Percentiles rank a stretch among this genome's conserved stretches.
Conservation (phyloP, 1,139 yeast genomes). For the Protomyces pachydermus region DNA sequence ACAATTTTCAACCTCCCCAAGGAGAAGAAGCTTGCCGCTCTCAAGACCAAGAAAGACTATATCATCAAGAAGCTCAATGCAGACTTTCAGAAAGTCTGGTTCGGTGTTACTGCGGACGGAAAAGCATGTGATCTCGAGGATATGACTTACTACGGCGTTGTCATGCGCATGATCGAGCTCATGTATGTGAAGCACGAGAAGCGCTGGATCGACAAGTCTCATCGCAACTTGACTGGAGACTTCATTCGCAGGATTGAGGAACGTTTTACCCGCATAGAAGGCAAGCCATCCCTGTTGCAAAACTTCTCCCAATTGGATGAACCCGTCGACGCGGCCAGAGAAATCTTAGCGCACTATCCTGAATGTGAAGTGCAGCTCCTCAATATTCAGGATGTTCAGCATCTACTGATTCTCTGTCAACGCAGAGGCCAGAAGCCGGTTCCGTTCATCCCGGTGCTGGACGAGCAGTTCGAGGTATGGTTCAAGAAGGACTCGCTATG, state of each 20-base stretch:
- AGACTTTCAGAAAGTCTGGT: conserved; percentile 98
- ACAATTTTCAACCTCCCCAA: conserved; percentile 88
- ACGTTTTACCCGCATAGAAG: conserved; percentile 63
- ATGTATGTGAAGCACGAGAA: conserved; percentile 73
- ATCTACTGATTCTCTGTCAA: conserved; percentile 76
- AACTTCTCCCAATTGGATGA: conserved; percentile 60
- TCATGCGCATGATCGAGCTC: conserved; percentile 79
- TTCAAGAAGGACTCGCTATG: conserved; percentile 98
- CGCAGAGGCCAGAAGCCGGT: conserved; percentile 92
- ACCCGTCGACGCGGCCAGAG: conserved; percentile 59
- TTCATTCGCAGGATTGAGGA: conserved; percentile 92
- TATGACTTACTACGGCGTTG: conserved; percentile 92
- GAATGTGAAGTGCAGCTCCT: conserved; percentile 73
- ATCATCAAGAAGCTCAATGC: conserved; percentile 80
- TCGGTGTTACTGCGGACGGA: conserved; percentile 70
- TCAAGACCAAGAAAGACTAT: conserved; percentile 76
- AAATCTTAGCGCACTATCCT: conserved; percentile 64
- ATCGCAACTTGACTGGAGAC: conserved; percentile 82
- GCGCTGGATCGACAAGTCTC: conserved; percentile 83
- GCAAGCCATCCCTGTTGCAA: conserved; percentile 62
- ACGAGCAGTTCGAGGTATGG: conserved; percentile 89
- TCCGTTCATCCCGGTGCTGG: conserved; percentile 93
- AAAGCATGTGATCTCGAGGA: conserved; percentile 63
- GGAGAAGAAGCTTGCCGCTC: conserved; percentile 75
- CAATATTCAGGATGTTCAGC: conserved; percentile 93